Percentiles rank a stretch among this genome's conserved stretches.
These are phyloP conservation scores for Xylaria bambusicola DNA, from an alignment of 495 filamentous ascomycete species.

Conservation along the genomic window DNA sequence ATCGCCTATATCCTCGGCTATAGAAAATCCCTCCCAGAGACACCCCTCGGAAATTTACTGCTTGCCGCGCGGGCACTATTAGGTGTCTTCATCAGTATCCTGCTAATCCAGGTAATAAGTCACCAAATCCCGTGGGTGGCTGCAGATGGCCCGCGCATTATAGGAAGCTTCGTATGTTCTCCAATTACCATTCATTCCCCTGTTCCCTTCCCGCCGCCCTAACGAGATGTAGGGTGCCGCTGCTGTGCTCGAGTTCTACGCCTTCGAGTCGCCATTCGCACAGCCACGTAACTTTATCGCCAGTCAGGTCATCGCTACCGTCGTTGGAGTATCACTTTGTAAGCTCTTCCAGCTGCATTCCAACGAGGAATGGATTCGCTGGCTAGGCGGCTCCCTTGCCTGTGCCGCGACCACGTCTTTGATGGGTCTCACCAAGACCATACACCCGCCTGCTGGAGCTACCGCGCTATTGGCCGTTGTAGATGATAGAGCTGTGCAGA, in stretches of 20 bases:
- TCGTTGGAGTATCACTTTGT: conserved; percentile 65
- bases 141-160: conserved; percentile 8
- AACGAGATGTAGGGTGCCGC: conserved; percentile 62
- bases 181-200: not conserved
- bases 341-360: conserved; percentile 70
- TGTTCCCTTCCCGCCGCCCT: not conserved
- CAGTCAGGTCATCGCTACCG: conserved; percentile 68
- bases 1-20: conserved; percentile 57
- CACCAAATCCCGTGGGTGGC: conserved; percentile 18
- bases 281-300: conserved; percentile 79
- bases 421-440: conserved; percentile 78
- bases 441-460: conserved; percentile 87
- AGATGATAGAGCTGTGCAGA: conserved; percentile 49
- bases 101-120: conserved; percentile 13
- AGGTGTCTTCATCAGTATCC: conserved; percentile 54
- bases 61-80: conserved; percentile 55
- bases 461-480: conserved; percentile 79
- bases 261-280: conserved; percentile 78
- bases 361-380: conserved; percentile 57
- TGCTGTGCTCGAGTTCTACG: conserved; percentile 72
- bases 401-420: conserved; percentile 67
- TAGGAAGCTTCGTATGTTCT: conserved; percentile 19
- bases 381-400: conserved; percentile 69
- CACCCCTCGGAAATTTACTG: conserved; percentile 50
- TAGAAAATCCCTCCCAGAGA: conserved; percentile 32